Percentiles rank a stretch among this genome's conserved stretches.
phyloP scores from a whole-genome alignment of 2,329 filamentous ascomycete genomes.

The Coniochaeta ligniaria region DNA sequence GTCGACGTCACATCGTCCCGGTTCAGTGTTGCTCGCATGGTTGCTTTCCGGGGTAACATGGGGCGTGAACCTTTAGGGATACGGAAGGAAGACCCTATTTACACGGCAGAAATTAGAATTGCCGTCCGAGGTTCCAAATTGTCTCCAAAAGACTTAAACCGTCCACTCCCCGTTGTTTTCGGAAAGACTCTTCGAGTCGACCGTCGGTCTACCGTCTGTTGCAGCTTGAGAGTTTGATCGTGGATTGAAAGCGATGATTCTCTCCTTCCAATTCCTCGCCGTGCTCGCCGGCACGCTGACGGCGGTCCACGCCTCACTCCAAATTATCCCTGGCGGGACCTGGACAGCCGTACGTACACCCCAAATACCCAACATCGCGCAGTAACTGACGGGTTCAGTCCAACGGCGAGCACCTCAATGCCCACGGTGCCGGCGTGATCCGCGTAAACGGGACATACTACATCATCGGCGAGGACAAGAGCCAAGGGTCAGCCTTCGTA shows the following conservation, averaged over 20 bases:
- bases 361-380: constrained; percentile 40
- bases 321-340: constrained; percentile 15
- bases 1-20: background rate
- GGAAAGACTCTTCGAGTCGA: background rate
- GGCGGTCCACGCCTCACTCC: constrained; percentile 8
- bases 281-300: background rate
- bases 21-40: background rate
- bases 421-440: constrained; percentile 60
- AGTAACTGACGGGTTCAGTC: background rate
- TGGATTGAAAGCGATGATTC: background rate
- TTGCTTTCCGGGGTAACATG: background rate
- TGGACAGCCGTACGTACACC: constrained; percentile 22
- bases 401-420: constrained; percentile 46
- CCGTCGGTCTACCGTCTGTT: background rate
- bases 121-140: background rate
- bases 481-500: constrained; percentile 52
- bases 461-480: constrained; percentile 64
- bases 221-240: background rate
- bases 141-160: background rate
- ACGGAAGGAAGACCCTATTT: background rate
- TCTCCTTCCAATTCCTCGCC: background rate
- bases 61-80: background rate
- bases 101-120: background rate
- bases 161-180: background rate
- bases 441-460: constrained; percentile 53